Conservation (phyloP, 495 filamentous ascomycete species). For the Neurospora tetraspora region DNA sequence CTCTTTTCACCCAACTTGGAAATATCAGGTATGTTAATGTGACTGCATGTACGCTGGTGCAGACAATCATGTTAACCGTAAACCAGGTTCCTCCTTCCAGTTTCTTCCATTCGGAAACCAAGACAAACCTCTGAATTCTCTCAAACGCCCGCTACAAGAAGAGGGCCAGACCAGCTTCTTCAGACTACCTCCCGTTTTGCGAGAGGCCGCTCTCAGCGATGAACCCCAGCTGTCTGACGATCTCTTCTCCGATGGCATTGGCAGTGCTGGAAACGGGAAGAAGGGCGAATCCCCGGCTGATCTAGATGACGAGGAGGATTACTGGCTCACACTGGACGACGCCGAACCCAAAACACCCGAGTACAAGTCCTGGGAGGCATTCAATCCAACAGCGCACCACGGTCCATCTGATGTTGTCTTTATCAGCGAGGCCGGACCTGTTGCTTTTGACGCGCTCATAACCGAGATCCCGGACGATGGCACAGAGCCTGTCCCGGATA, state of each 20-base stretch:
- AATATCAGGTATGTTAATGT: conserved; percentile 7
- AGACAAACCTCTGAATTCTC: not conserved
- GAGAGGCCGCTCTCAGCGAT: conserved; percentile 7
- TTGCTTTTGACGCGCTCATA: conserved; percentile 61
- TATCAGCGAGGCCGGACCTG: conserved; percentile 66
- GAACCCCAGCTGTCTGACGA: not conserved
- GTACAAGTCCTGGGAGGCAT: conserved; percentile 66
- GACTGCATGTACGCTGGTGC: not conserved
- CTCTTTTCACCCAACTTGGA: conserved; percentile 18
- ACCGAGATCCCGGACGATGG: conserved; percentile 2
- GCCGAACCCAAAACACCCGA: conserved; percentile 23
- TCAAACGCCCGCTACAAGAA: not conserved
- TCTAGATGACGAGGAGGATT: conserved; percentile 25
- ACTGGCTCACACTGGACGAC: conserved; percentile 43
- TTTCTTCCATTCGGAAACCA: not conserved
- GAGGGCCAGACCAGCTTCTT: conserved; percentile 24
- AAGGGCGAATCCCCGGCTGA: not conserved
- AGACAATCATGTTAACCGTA: not conserved
- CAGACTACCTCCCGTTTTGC: conserved; percentile 26
- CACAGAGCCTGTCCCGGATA: conserved; percentile 4
- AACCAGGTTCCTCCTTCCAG: not conserved
- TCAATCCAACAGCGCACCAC: conserved; percentile 35
- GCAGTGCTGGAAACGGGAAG: conserved; percentile 14
- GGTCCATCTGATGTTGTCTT: conserved; percentile 35
- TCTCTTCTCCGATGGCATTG: not conserved